A percentile compares a stretch with the other conserved stretches of the same genome.
Conservation (phyloP, 352 stramenopile species). For the Sclerospora graminicola region DNA sequence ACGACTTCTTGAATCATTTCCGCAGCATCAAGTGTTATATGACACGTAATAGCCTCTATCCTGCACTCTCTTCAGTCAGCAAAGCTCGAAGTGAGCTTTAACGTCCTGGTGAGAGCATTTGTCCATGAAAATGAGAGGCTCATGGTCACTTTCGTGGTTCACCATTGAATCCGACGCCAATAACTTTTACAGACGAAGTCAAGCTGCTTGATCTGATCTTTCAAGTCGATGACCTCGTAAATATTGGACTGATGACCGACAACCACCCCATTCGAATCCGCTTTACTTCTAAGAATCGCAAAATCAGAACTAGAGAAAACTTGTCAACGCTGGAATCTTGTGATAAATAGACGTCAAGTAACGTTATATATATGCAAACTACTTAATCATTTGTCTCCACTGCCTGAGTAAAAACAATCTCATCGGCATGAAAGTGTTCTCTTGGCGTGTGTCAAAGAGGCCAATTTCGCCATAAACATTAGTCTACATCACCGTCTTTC, state of each 20-base stretch:
- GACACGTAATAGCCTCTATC: no score
- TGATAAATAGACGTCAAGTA: no score
- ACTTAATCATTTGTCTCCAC: not conserved
- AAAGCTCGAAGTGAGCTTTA: constrained; percentile 43
- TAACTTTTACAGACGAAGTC: constrained; percentile 49
- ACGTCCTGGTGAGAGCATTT: constrained; percentile 52
- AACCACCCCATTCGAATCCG: no score
- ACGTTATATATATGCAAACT: constrained; percentile 7
- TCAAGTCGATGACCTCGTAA: constrained; percentile 57
- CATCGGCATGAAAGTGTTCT: constrained; percentile 6
- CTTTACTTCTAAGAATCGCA: no score
- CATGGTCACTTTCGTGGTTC: constrained; percentile 45
- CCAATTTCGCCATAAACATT: constrained; percentile 6
- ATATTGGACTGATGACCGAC: constrained; percentile 66
- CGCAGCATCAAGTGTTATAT: no score
- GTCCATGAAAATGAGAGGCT: constrained; percentile 38
- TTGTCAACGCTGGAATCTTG: constrained; percentile 4
- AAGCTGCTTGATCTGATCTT: constrained; percentile 48
- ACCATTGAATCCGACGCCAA: constrained; percentile 39
- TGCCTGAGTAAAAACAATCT: constrained; percentile 9
- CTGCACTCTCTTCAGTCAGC: constrained; percentile 31
- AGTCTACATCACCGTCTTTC: constrained; percentile 10
- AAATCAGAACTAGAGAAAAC: no score
- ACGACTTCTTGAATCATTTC: no score
- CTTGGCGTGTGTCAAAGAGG: constrained; percentile 8